These are phyloP conservation scores for Dujonia santamariae DNA, from an alignment of 1,139 yeast species.

Conservation along the genomic window DNA sequence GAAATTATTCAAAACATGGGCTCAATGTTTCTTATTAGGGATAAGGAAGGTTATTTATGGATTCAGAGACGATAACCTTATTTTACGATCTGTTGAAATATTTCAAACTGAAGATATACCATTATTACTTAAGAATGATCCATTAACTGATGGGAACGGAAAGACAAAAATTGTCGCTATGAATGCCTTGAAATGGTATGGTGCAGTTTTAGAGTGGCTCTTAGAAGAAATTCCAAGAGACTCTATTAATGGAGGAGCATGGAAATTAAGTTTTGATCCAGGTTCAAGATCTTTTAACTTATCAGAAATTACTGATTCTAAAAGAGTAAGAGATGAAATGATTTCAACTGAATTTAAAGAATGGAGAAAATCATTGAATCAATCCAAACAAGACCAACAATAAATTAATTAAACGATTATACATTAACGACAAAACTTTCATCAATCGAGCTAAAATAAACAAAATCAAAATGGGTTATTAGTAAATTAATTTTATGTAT, in stretches of 20 bases:
- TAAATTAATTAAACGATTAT: too few species aligned
- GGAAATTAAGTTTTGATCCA: conserved; percentile 33
- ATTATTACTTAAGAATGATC: conserved; percentile 44
- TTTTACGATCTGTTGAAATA: conserved; percentile 66
- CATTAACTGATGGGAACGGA: conserved; percentile 21
- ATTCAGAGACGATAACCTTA: conserved; percentile 71
- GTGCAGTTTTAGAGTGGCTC: conserved; percentile 81
- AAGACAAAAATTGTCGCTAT: conserved; percentile 57
- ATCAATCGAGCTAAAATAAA: too few species aligned
- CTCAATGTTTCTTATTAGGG: conserved; percentile 88
- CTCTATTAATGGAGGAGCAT: conserved; percentile 31
- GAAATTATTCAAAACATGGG: conserved; percentile 81
- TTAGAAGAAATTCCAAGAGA: conserved; percentile 47
- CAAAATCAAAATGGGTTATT: too few species aligned
- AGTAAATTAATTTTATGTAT: too few species aligned
- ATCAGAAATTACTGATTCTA: conserved; percentile 25
- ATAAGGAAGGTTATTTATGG: conserved; percentile 78
- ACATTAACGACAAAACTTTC: too few species aligned
- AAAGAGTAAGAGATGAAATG: conserved; percentile 33
- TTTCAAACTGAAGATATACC: conserved; percentile 81
- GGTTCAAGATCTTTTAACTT: conserved; percentile 28
- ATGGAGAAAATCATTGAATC: conserved; percentile 46
- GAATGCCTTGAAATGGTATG: conserved; percentile 81
- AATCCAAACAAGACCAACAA: too few species aligned
- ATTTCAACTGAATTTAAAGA: conserved; percentile 53